phyloP scores from a whole-genome alignment of 495 filamentous ascomycete species.

The Beverwykella pulmonaria region DNA sequence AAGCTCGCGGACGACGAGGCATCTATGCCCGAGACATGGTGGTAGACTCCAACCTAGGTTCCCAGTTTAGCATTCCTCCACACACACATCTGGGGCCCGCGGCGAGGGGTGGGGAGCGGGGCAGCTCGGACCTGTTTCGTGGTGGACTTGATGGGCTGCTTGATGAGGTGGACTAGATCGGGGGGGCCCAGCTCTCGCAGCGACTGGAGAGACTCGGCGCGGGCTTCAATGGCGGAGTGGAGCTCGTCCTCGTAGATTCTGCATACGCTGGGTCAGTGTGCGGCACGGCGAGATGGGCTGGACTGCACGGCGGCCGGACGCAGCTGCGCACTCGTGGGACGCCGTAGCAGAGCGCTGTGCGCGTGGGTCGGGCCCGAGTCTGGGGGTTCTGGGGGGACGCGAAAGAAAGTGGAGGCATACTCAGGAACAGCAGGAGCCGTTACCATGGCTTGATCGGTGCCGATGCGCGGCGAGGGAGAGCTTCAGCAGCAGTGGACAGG shows the following conservation, averaged over 20 bases:
- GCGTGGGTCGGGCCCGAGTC: background rate
- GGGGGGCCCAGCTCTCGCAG: constrained; percentile 93
- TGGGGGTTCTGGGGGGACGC: background rate
- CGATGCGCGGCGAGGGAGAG: constrained; percentile 14
- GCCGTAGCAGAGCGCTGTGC: background rate
- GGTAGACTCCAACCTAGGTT: constrained; percentile 81
- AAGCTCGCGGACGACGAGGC: constrained; percentile 96
- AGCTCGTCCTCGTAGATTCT: constrained; percentile 92
- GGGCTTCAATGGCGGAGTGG: constrained; percentile 83
- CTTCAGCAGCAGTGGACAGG: background rate
- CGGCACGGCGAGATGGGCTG: background rate
- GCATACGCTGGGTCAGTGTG: constrained; percentile 28
- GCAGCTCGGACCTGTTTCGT: constrained; percentile 61
- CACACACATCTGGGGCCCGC: background rate
- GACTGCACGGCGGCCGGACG: background rate
- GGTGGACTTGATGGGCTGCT: constrained; percentile 70
- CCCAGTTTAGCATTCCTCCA: constrained; percentile 14
- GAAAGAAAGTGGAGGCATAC: constrained; percentile 31
- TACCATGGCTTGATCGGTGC: constrained; percentile 35
- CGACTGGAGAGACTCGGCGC: constrained; percentile 79
- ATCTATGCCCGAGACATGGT: constrained; percentile 97
- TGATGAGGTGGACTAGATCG: constrained; percentile 91
- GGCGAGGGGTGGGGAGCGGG: background rate
- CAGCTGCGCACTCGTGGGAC: background rate
- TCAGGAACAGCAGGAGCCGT: constrained; percentile 42